These are phyloP conservation scores for Plantago major DNA, from an alignment of 257 asterid species.

Conservation along the genomic window DNA sequence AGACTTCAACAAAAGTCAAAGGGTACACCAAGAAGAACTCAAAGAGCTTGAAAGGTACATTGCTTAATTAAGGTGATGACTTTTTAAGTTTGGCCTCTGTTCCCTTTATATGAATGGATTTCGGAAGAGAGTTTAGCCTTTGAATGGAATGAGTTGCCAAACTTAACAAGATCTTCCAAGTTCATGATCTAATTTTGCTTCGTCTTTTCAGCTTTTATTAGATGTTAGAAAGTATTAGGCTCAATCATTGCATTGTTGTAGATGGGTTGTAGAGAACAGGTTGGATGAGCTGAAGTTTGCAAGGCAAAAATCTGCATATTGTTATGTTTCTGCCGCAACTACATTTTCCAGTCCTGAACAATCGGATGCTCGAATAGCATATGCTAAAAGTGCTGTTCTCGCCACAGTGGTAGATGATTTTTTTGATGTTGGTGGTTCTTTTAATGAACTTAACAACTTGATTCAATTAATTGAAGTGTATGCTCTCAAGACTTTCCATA, in stretches of 20 bases:
- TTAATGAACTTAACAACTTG: slow-evolving; percentile 59
- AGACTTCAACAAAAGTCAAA: slow-evolving; percentile 78
- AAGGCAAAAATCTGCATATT: slow-evolving; percentile 45
- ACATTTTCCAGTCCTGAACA: slow-evolving; percentile 58
- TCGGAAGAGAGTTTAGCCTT: too few relatives aligned
- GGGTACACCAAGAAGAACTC: slow-evolving; percentile 58
- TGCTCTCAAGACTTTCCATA: slow-evolving; percentile 13
- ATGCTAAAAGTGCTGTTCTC: slow-evolving; percentile 79
- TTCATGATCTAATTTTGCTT: too few relatives aligned
- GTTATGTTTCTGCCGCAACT: slow-evolving; percentile 83
- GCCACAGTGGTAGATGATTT: slow-evolving; percentile 90
- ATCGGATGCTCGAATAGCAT: slow-evolving; percentile 81
- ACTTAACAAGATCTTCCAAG: too few relatives aligned
- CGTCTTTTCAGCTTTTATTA: too few relatives aligned
- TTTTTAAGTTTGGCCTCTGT: too few relatives aligned
- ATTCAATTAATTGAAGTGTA: slow-evolving; percentile 67
- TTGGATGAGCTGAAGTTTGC: slow-evolving; percentile 83
- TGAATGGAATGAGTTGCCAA: too few relatives aligned
- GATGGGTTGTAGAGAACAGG: slow-evolving; percentile 72
- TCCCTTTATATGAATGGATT: too few relatives aligned
- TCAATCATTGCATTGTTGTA: slow-evolving; percentile 8
- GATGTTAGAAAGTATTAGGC: slow-evolving; percentile 3
- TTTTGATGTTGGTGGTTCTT: slow-evolving; percentile 77
- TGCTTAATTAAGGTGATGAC: not conserved
- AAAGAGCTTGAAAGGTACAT: slow-evolving; percentile 67